Evolutionary conservation across 352 stramenopile species (phyloP).

Genomic region (Globisporangium paroecandrum): DNA sequence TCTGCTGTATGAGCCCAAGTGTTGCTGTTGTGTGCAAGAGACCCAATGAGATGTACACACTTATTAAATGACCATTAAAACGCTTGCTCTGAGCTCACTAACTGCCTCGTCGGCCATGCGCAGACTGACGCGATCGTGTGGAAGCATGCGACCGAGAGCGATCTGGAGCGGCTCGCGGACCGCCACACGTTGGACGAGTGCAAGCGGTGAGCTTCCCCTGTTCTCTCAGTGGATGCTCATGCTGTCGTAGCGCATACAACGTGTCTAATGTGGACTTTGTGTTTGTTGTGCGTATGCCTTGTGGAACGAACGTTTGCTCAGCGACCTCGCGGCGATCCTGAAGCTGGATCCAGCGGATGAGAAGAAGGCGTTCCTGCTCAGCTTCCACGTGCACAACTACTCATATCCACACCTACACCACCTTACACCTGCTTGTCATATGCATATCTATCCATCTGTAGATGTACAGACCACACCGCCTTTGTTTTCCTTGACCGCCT

Average conservation of each 20-base stretch:
- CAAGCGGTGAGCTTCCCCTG: conserved; percentile 32
- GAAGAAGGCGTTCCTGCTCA: conserved; percentile 43
- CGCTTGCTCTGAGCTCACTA: neutral
- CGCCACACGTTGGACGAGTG: conserved; percentile 51
- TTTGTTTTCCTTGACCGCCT: conserved; percentile 6
- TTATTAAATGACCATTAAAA: neutral
- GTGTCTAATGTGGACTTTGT: neutral
- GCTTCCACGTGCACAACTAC: conserved; percentile 63
- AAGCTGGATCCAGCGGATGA: conserved; percentile 34
- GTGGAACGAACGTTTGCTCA: conserved; percentile 14
- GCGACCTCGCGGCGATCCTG: conserved; percentile 49
- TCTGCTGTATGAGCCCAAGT: neutral
- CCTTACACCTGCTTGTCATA: neutral
- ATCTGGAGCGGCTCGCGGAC: conserved; percentile 34
- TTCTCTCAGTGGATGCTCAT: neutral
- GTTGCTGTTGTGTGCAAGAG: conserved; percentile 8
- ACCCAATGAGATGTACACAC: neutral
- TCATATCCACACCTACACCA: conserved; percentile 40
- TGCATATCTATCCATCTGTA: neutral
- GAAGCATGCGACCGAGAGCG: conserved; percentile 39
- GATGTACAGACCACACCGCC: neutral
- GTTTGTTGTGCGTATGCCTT: neutral
- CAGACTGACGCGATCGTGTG: conserved; percentile 62
- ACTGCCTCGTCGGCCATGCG: neutral
- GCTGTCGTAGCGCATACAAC: neutral